These are phyloP conservation scores for Chlorella ohadii DNA, from an alignment of 139 green algal species.

Conservation along the genomic window DNA sequence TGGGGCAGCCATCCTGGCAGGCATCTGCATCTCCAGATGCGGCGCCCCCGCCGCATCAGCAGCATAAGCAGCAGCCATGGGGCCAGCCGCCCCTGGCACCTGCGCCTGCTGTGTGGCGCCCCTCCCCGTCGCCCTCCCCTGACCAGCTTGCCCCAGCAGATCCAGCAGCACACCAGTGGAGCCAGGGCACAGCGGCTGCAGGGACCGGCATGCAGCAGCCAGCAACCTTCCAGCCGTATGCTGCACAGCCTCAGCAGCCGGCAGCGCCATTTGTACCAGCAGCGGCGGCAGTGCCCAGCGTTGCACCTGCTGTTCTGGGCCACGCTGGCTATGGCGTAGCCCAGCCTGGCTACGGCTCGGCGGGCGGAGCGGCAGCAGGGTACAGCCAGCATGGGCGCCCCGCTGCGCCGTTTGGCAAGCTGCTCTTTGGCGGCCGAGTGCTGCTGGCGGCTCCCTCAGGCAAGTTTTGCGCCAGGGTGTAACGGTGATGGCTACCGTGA, in stretches of 20 bases:
- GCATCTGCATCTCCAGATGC: not conserved
- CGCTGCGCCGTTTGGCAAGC: conserved; percentile 10
- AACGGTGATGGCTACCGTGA: not conserved
- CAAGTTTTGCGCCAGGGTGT: not conserved
- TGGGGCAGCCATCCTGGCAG: not conserved
- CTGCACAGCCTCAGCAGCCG: not conserved
- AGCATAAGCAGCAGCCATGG: not conserved
- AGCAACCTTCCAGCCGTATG: not conserved
- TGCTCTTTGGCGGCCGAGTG: conserved; percentile 37
- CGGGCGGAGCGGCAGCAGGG: not conserved
- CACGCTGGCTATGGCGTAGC: not conserved
- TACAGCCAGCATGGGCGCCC: conserved; percentile 25
- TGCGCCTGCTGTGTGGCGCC: not conserved
- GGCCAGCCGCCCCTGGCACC: not conserved
- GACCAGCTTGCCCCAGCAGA: not conserved
- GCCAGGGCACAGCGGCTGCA: not conserved
- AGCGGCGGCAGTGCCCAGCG: not conserved
- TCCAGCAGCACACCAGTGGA: not conserved
- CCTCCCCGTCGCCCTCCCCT: too few species aligned
- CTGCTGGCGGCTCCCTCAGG: conserved; percentile 15
- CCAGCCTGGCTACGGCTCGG: not conserved
- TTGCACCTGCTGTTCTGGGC: not conserved
- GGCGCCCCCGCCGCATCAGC: not conserved
- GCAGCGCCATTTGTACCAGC: not conserved
- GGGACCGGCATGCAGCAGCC: not conserved